phyloP scores from a whole-genome alignment of 768 basidiomycete species.

The Boletus subcaerulescens region DNA sequence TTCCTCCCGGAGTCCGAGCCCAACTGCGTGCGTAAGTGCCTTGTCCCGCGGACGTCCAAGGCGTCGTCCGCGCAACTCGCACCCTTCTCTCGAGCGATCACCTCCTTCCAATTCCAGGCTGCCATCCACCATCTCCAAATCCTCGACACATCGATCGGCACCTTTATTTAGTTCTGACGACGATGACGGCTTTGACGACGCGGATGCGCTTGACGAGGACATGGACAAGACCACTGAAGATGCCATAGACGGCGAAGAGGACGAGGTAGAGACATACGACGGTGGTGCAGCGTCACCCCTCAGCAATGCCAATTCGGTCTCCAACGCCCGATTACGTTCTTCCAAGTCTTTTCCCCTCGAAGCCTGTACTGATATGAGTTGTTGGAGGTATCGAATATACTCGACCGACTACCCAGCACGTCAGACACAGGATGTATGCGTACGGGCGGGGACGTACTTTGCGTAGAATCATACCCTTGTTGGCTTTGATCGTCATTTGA shows the following conservation, averaged over 20 bases:
- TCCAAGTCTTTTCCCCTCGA: constrained; percentile 78
- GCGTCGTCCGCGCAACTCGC: constrained; percentile 18
- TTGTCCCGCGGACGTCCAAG: constrained; percentile 19
- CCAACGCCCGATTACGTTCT: constrained; percentile 52
- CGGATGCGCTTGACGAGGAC: constrained; percentile 11
- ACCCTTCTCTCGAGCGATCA: constrained; percentile 2
- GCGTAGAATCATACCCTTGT: constrained; percentile 90
- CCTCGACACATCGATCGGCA: constrained; percentile 1
- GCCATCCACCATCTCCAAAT: constrained; percentile 21
- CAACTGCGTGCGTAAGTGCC: background rate
- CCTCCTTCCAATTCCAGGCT: background rate
- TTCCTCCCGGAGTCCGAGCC: constrained; percentile 5
- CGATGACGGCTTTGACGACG: constrained; percentile 11
- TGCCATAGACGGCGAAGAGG: constrained; percentile 16
- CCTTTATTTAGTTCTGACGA: background rate
- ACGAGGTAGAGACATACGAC: constrained; percentile 13
- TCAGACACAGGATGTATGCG: constrained; percentile 6
- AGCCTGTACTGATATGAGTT: constrained; percentile 78
- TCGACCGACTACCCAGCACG: constrained; percentile 40
- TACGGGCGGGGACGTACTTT: constrained; percentile 45
- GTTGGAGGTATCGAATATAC: constrained; percentile 74
- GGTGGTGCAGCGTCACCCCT: constrained; percentile 15
- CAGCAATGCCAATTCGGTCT: constrained; percentile 27
- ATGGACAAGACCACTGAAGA: constrained; percentile 20
- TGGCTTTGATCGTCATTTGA: constrained; percentile 70